Conservation (phyloP, 73 alveolate species). For the Symbiodinium pilosum region DNA sequence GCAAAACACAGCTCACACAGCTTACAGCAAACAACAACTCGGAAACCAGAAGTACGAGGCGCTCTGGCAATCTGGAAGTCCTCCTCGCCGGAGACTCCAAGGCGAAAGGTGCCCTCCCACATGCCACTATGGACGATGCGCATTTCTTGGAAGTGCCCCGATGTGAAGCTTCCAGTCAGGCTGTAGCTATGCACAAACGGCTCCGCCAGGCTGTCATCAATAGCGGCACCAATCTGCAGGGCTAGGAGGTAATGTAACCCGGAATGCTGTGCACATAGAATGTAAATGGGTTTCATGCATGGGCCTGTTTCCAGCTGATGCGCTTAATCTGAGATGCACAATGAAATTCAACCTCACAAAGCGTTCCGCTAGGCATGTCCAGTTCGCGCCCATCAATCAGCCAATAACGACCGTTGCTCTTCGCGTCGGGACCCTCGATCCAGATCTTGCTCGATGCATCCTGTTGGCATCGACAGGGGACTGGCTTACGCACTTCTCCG, state of each 20-base stretch:
- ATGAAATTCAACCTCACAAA: slow-evolving; percentile 52
- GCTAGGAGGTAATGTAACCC: no score
- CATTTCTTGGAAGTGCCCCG: slow-evolving; percentile 64
- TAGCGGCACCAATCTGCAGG: neutral
- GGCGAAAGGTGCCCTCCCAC: slow-evolving; percentile 44
- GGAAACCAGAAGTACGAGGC: neutral
- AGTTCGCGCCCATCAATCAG: slow-evolving; percentile 77
- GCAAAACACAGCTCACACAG: neutral
- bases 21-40: neutral
- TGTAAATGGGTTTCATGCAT: no score
- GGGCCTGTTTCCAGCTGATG: slow-evolving; percentile 43
- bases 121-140: slow-evolving; percentile 4
- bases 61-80: slow-evolving; percentile 75
- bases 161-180: slow-evolving; percentile 69
- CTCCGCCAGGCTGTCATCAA: neutral
- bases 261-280: no score
- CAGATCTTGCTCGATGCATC: slow-evolving; percentile 88
- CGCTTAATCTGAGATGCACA: slow-evolving; percentile 40
- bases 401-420: slow-evolving; percentile 79
- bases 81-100: slow-evolving; percentile 86
- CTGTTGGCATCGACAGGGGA: no score
- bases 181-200: slow-evolving; percentile 46
- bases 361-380: neutral
- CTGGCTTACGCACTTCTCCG: no score
- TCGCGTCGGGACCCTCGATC: slow-evolving; percentile 72